Percentiles rank a stretch among this genome's conserved stretches.
Conservation (phyloP, 2,329 filamentous ascomycete species). For the Metarhizium robertsii region DNA sequence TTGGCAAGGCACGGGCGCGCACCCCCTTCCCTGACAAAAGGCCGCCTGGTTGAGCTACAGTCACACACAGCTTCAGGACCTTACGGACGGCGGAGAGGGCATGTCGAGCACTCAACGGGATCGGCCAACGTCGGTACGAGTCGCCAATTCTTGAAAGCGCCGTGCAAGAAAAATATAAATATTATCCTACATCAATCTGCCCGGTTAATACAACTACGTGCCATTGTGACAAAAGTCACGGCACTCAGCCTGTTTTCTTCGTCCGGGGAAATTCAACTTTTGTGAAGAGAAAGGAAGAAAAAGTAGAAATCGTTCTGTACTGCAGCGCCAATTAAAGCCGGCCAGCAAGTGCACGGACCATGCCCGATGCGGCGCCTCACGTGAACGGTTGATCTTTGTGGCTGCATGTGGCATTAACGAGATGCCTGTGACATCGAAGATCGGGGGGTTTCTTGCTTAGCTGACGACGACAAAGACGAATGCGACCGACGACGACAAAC, state of each 20-base stretch:
- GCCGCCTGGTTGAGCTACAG: no score
- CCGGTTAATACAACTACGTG: slow-evolving; percentile 49
- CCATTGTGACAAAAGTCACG: slow-evolving; percentile 27
- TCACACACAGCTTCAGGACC: no score
- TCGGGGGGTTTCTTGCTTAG: neutral
- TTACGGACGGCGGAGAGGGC: neutral
- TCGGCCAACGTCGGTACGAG: slow-evolving; percentile 45
- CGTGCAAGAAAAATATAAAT: slow-evolving; percentile 25
- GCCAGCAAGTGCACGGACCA: slow-evolving; percentile 20
- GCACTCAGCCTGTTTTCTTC: slow-evolving; percentile 47
- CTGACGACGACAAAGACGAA: neutral
- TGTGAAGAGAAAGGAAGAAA: slow-evolving; percentile 25
- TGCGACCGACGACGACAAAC: neutral
- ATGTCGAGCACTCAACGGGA: slow-evolving; percentile 59
- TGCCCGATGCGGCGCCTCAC: neutral
- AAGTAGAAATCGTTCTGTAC: no score
- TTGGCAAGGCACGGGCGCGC: neutral
- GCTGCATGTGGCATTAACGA: neutral
- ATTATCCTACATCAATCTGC: slow-evolving; percentile 37
- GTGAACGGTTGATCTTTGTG: slow-evolving; percentile 2
- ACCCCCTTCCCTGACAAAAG: no score
- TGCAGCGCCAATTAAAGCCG: neutral
- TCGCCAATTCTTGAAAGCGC: slow-evolving; percentile 58
- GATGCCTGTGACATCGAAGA: slow-evolving; percentile 1
- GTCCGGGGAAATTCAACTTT: slow-evolving; percentile 50